phyloP scores from a whole-genome alignment of 257 asterid species.

The Linaria vulgaris region DNA sequence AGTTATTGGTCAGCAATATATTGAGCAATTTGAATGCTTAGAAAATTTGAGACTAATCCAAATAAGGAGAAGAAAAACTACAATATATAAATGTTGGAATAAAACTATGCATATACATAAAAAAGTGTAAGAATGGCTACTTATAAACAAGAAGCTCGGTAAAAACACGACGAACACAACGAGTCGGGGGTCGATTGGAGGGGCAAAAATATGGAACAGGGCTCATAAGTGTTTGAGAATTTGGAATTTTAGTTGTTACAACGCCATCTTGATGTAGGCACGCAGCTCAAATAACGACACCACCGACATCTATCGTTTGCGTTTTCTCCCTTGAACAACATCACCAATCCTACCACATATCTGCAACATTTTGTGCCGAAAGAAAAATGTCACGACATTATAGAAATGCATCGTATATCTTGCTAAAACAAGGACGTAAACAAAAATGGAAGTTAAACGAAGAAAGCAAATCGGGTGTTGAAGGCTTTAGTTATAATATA shows the following conservation, averaged over 20 bases:
- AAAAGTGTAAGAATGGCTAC: conserved; percentile 10
- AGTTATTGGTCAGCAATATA: no score
- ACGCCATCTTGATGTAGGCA: conserved; percentile 90
- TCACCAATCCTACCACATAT: conserved; percentile 63
- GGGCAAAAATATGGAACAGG: conserved; percentile 6
- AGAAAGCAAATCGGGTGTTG: no score
- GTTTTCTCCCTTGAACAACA: conserved; percentile 73
- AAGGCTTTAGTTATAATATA: not conserved
- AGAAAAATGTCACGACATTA: not conserved
- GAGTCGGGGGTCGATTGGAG: conserved; percentile 1
- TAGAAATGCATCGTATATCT: not conserved
- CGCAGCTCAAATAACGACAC: conserved; percentile 94
- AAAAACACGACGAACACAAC: not conserved
- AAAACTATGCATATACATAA: conserved; percentile 34
- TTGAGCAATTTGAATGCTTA: no score
- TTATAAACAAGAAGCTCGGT: conserved; percentile 12
- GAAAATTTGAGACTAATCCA: no score
- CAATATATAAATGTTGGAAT: no score
- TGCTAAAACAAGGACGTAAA: not conserved
- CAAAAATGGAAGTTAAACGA: not conserved
- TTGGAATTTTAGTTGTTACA: conserved; percentile 47
- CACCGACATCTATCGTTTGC: conserved; percentile 74
- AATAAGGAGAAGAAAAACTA: no score
- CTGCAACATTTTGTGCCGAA: conserved; percentile 37
- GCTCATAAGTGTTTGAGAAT: not conserved